Conservation (phyloP, 2,329 filamentous ascomycete genomes). For the Phialophora macrospora region DNA sequence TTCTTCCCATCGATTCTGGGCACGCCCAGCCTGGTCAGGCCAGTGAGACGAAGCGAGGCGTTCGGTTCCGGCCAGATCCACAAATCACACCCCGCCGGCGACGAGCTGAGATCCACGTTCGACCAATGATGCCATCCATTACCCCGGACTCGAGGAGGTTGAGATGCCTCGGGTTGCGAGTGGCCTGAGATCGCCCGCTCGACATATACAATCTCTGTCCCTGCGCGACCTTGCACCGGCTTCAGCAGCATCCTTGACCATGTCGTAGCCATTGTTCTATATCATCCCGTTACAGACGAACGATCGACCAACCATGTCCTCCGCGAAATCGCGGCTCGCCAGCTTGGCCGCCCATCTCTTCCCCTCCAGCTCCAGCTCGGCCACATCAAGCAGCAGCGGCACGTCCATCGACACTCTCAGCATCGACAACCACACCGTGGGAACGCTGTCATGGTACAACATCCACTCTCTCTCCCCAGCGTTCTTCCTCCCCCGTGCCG, state of each 20-base stretch:
- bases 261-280: slow-evolving; percentile 10
- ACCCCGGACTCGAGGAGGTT: slow-evolving; percentile 9
- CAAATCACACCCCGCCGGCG: background rate
- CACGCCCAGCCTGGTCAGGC: background rate
- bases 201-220: background rate
- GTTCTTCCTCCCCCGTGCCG: slow-evolving; percentile 82
- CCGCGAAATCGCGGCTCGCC: slow-evolving; percentile 64
- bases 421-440: slow-evolving; percentile 51
- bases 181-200: background rate
- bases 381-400: slow-evolving; percentile 15
- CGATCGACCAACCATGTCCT: slow-evolving; percentile 62
- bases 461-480: slow-evolving; percentile 84
- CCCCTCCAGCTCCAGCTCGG: slow-evolving; percentile 41
- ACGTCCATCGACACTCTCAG: slow-evolving; percentile 43
- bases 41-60: background rate
- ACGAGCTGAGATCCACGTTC: background rate
- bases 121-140: slow-evolving; percentile 8
- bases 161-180: background rate
- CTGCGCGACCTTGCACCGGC: background rate
- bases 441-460: slow-evolving; percentile 56
- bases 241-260: background rate
- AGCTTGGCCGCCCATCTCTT: slow-evolving; percentile 56
- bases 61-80: background rate
- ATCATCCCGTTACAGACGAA: background rate
- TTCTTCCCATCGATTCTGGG: background rate